phyloP scores from a whole-genome alignment of 306 rosid genomes.

The Trifolium subterraneum region DNA sequence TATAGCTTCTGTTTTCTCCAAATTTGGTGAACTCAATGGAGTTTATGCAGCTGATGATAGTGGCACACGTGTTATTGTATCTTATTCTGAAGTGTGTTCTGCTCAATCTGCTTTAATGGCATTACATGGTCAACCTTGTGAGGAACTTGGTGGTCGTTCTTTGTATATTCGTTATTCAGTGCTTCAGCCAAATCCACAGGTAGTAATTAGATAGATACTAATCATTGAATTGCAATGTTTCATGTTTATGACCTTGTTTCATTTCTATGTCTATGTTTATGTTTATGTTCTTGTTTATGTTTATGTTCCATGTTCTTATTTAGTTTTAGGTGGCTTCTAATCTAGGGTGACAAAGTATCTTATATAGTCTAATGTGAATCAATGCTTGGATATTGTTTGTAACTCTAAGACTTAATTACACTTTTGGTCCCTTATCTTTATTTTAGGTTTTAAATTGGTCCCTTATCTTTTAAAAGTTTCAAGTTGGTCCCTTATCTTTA shows the following conservation, averaged over 20 bases:
- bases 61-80: conserved; percentile 82
- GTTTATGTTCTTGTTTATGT: not conserved
- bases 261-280: too few relatives aligned
- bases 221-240: too few relatives aligned
- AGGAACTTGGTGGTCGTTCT: conserved; percentile 68
- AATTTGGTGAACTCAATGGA: conserved; percentile 69
- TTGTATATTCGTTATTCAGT: conserved; percentile 77
- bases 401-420: too few relatives aligned
- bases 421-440: too few relatives aligned
- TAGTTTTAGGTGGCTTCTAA: conserved; percentile 1
- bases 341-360: not conserved
- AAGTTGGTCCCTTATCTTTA: too few relatives aligned
- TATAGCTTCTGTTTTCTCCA: conserved; percentile 60
- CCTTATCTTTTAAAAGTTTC: too few relatives aligned
- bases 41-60: conserved; percentile 81
- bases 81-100: conserved; percentile 51
- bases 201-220: not conserved
- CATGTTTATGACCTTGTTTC: not conserved
- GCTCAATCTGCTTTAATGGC: conserved; percentile 69
- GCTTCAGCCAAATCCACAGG: conserved; percentile 64
- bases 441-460: too few relatives aligned
- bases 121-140: conserved; percentile 67
- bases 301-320: not conserved
- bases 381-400: not conserved
- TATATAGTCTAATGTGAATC: not conserved